A percentile compares a stretch with the other conserved stretches of the same genome.
Conservation (phyloP, 345 rosid genomes). For the Syzygium oleosum region DNA sequence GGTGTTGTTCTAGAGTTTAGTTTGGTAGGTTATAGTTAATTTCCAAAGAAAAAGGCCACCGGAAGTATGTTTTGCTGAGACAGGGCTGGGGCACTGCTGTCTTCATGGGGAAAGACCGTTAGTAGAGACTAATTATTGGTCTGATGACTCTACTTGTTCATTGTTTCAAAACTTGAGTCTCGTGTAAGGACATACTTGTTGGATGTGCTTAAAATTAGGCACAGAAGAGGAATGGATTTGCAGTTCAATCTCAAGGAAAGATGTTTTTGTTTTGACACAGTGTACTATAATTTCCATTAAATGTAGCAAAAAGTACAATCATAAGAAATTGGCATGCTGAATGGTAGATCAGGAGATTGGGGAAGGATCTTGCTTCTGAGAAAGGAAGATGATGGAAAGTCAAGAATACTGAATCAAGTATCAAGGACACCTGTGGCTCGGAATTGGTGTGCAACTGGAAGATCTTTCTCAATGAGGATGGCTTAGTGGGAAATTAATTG, state of each 20-base stretch:
- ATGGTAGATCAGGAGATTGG: neutral
- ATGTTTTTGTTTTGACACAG: neutral
- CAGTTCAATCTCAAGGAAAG: neutral
- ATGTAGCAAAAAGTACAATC: neutral
- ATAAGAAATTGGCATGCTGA: neutral
- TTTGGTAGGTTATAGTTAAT: neutral
- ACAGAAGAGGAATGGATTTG: neutral
- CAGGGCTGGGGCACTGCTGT: neutral
- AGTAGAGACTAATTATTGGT: neutral
- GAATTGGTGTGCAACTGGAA: neutral
- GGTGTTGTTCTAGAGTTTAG: neutral
- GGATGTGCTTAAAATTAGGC: neutral
- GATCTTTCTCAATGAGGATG: neutral
- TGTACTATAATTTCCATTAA: neutral
- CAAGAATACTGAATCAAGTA: neutral
- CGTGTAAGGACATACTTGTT: neutral
- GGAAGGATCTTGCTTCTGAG: neutral
- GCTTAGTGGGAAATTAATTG: neutral
- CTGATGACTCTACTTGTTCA: neutral
- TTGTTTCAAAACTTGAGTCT: neutral
- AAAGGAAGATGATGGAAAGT: neutral
- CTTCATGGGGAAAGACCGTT: neutral
- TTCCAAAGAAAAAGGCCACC: neutral
- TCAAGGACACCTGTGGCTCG: neutral
- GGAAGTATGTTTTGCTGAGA: neutral